Evolutionary conservation across 2,329 filamentous ascomycete species (phyloP), one percentile per base, ranked within the genome.

Genomic region (Trichoderma harzianum): DNA sequence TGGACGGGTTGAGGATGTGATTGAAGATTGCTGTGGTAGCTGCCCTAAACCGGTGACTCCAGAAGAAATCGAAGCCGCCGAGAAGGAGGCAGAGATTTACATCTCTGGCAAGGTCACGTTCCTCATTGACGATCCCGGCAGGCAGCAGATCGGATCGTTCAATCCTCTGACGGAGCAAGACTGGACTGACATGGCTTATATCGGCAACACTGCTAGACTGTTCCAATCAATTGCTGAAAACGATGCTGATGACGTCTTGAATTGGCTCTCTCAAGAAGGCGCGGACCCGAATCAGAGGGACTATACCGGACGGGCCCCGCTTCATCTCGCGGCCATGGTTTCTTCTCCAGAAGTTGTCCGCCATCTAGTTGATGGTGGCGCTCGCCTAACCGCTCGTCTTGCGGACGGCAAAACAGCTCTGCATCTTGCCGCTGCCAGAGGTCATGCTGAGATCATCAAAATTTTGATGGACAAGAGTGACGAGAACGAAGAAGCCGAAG

Each of bases 121-220:
- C 80, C 84, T 96, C 75, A 91, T 91, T 74, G 93, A 97, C 76
- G 89, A 97, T 75, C 93, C 94, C 1, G 94, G 94, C 21, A 87
- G 94, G 70, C 94, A 96, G 78, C 83, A 88, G 79, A 89, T 89
- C 64, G 87, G 87, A 30, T 89, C 86, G 11, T 97, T 97, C 82
- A 92, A 96, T 76, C 94, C 93, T 0, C 85, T 95, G 47, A 95
- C 92, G 0, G 90, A 93, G 55, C 87, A 93, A 65, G 93, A 96
- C 77, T 97, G 93, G 93, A 96, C 93, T 0, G 92, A 95, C 74
- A 96, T 97, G 93, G 93, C 93, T 0, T 97, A 97, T 75, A 87
- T 97, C 43, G 92, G 93, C 12, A 93, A 94, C 75, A 95, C 93
- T 1, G 90, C 89, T 47, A 85, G 88, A 18, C 85, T 97, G 2